Conservation (phyloP, 2,329 filamentous ascomycete genomes). For the Thielaviopsis musarum region DNA sequence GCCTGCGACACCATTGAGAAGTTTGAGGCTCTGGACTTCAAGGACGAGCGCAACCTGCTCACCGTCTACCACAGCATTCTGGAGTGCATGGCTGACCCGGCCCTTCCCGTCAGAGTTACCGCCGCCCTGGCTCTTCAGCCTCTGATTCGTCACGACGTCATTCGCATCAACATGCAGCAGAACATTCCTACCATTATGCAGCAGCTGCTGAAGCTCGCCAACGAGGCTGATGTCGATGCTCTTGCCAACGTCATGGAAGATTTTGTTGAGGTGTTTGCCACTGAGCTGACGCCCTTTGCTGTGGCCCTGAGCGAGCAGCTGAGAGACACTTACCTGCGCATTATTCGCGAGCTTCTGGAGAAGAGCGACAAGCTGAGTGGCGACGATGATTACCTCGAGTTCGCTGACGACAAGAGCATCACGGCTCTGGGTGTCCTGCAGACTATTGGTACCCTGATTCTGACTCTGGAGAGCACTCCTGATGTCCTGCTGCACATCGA, state of each 20-base stretch:
- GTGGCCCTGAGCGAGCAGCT: conserved; percentile 92
- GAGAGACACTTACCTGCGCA: conserved; percentile 86
- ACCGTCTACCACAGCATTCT: conserved; percentile 94
- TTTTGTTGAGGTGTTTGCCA: conserved; percentile 96
- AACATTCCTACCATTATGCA: conserved; percentile 99
- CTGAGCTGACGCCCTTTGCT: conserved; percentile 89
- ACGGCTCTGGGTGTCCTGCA: conserved; percentile 91
- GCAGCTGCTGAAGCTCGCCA: conserved; percentile 87
- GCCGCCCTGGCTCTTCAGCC: conserved; percentile 88
- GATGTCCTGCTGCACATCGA: conserved; percentile 91
- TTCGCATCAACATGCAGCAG: conserved; percentile 87
- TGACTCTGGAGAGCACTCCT: conserved; percentile 91
- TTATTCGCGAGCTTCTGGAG: conserved; percentile 79
- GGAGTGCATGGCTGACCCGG: conserved; percentile 90
- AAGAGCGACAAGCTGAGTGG: conserved; percentile 64
- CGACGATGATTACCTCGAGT: conserved; percentile 74
- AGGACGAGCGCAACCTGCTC: conserved; percentile 87
- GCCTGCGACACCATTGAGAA: conserved; percentile 97
- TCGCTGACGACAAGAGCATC: conserved; percentile 95
- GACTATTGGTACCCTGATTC: conserved; percentile 91
- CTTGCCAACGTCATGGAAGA: conserved; percentile 99
- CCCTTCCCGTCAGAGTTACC: conserved; percentile 83
- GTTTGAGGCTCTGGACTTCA: conserved; percentile 93
- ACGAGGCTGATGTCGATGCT: conserved; percentile 94
- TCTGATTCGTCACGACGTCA: conserved; percentile 86